phyloP scores from a whole-genome alignment of 169 alveolate species.

The Plasmodium ovale region DNA sequence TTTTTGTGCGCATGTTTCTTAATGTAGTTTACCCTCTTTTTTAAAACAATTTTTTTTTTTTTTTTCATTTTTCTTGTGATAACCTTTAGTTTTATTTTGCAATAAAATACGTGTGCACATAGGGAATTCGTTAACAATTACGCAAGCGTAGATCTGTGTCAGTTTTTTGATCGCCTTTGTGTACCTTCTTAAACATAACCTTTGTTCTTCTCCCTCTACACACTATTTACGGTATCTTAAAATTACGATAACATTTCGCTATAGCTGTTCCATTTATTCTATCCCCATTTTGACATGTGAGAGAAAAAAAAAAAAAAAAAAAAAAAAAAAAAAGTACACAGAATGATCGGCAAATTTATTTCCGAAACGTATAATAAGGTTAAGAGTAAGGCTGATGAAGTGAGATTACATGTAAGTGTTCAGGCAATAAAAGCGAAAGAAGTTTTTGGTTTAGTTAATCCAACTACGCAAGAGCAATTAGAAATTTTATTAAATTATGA shows the following conservation, averaged over 20 bases:
- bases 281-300: neutral
- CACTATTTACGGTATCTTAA: too few relatives aligned
- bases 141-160: too few relatives aligned
- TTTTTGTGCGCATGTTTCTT: too few relatives aligned
- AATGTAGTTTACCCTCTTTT: too few relatives aligned
- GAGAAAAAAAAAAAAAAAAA: neutral
- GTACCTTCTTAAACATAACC: too few relatives aligned
- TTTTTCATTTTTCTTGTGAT: constrained; percentile 5
- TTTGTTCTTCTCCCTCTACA: too few relatives aligned
- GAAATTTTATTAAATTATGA: constrained; percentile 55
- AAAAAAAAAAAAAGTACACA: neutral
- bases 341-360: constrained; percentile 57
- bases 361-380: constrained; percentile 68
- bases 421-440: constrained; percentile 71
- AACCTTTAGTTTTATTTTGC: too few relatives aligned
- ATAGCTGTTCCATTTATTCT: neutral
- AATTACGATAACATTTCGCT: constrained; percentile 5
- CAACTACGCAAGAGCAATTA: constrained; percentile 42
- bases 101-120: too few relatives aligned
- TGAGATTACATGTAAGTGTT: constrained; percentile 63
- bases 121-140: too few relatives aligned
- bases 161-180: too few relatives aligned
- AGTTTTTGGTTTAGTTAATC: constrained; percentile 52
- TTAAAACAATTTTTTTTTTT: neutral
- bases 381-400: constrained; percentile 66